Evolutionary conservation across 805 yeast genomes (phyloP).

Genomic region (Suhomyces vadensis): DNA sequence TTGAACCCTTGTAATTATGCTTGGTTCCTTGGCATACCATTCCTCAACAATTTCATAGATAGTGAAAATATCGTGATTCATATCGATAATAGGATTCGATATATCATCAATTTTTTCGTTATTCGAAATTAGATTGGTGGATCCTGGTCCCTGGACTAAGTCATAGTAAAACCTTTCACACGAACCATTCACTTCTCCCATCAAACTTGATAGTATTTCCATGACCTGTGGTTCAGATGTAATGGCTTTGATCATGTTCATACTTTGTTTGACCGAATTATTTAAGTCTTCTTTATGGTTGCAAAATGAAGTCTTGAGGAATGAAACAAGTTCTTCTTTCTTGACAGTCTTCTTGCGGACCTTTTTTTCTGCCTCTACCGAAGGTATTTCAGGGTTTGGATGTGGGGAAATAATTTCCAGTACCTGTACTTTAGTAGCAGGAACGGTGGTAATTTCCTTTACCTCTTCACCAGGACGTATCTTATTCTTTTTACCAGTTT

Average conservation of each 20-base stretch:
- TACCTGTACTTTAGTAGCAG: not conserved
- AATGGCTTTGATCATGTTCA: not conserved
- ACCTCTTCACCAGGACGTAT: not conserved
- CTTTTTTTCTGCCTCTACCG: not conserved
- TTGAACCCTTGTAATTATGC: slow-evolving; percentile 11
- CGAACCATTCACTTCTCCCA: slow-evolving; percentile 3
- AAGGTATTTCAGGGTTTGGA: not conserved
- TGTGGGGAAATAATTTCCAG: not conserved
- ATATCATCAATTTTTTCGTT: not conserved
- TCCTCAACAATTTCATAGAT: slow-evolving; percentile 16
- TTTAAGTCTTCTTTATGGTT: slow-evolving; percentile 4
- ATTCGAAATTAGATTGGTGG: not conserved
- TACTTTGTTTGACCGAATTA: slow-evolving; percentile 4
- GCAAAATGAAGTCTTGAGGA: slow-evolving; percentile 4
- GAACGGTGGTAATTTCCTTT: not conserved
- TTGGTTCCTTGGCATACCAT: slow-evolving; percentile 15
- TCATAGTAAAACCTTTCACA: slow-evolving; percentile 8
- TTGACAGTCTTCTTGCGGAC: slow-evolving; percentile 1
- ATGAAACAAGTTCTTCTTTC: not conserved
- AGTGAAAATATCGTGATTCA: slow-evolving; percentile 16
- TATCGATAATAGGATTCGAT: slow-evolving; percentile 8
- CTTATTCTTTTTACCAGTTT: slow-evolving; percentile 8
- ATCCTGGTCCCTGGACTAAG: slow-evolving; percentile 3
- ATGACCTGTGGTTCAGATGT: slow-evolving; percentile 3
- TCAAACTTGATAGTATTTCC: slow-evolving; percentile 6